Conservation (phyloP, 225 moss, liverwort and hornwort genomes). For the Pleurozium schreberi region DNA sequence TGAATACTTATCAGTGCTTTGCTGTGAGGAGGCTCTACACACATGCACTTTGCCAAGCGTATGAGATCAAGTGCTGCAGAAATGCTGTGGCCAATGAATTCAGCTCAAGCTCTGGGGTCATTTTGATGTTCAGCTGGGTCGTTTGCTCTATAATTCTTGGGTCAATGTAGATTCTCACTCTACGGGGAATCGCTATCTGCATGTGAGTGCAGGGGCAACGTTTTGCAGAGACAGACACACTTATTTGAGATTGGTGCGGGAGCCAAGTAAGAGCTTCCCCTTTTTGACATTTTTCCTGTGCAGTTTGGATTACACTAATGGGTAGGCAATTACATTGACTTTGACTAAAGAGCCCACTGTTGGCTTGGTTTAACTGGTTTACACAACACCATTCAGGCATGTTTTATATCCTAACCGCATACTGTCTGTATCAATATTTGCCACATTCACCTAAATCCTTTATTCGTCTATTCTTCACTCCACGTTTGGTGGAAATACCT, state of each 20-base stretch:
- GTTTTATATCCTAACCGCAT: background rate
- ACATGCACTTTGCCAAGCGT: constrained; percentile 41
- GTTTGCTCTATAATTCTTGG: constrained; percentile 30
- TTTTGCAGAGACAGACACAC: constrained; percentile 63
- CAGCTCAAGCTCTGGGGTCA: constrained; percentile 48
- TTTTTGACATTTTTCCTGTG: constrained; percentile 35
- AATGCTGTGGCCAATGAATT: constrained; percentile 52
- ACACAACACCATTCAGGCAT: background rate
- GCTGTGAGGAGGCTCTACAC: constrained; percentile 56
- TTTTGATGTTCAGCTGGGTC: constrained; percentile 36
- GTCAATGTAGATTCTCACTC: constrained; percentile 19
- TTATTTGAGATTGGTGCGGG: constrained; percentile 34
- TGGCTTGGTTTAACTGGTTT: constrained; percentile 7
- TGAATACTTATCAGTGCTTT: constrained; percentile 39
- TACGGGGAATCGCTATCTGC: constrained; percentile 45
- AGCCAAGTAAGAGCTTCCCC: constrained; percentile 53
- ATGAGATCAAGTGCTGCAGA: constrained; percentile 49
- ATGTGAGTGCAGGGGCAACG: constrained; percentile 60
- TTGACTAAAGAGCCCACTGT: constrained; percentile 5
- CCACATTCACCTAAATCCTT: background rate
- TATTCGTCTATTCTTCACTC: background rate
- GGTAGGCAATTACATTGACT: constrained; percentile 5
- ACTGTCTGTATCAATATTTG: background rate
- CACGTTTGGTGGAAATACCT: background rate
- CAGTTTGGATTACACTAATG: constrained; percentile 20